Evolutionary conservation across 1,284 basidiomycete genomes (phyloP).

Genomic region (Leccinum ponderosum): DNA sequence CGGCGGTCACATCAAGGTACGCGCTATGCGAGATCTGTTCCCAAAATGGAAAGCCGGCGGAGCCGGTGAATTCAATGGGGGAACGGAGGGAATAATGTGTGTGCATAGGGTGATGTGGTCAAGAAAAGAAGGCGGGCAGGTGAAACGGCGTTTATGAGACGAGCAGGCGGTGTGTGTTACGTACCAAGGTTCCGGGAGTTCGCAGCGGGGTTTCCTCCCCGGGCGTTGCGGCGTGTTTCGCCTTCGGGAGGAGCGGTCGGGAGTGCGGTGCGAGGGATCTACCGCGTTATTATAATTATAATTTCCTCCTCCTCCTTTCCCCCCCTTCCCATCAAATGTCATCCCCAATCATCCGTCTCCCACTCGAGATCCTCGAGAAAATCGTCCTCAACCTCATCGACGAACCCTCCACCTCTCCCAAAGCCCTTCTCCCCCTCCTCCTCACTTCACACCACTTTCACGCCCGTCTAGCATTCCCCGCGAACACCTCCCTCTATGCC

Average conservation of each 20-base stretch:
- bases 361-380: constrained; percentile 57
- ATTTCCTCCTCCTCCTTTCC: neutral
- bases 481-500: constrained; percentile 53
- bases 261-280: constrained; percentile 8
- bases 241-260: constrained; percentile 8
- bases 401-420: constrained; percentile 43
- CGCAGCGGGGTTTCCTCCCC: neutral
- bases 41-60: neutral
- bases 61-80: constrained; percentile 8
- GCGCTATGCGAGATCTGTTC: neutral
- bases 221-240: constrained; percentile 29
- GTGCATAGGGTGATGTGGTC: neutral
- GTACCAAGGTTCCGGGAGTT: neutral
- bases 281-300: constrained; percentile 15
- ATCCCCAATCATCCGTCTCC: constrained; percentile 41
- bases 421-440: neutral
- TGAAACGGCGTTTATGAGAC: constrained; percentile 28
- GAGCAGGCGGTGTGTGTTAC: neutral
- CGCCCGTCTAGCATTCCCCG: constrained; percentile 35
- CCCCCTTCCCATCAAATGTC: constrained; percentile 6
- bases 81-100: neutral
- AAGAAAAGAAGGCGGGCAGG: constrained; percentile 4
- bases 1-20: neutral
- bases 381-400: constrained; percentile 52
- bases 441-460: too few species aligned